Percentiles rank a stretch among this genome's conserved stretches.
phyloP scores from a whole-genome alignment of 306 rosid species.

The Rosa lucieae region DNA sequence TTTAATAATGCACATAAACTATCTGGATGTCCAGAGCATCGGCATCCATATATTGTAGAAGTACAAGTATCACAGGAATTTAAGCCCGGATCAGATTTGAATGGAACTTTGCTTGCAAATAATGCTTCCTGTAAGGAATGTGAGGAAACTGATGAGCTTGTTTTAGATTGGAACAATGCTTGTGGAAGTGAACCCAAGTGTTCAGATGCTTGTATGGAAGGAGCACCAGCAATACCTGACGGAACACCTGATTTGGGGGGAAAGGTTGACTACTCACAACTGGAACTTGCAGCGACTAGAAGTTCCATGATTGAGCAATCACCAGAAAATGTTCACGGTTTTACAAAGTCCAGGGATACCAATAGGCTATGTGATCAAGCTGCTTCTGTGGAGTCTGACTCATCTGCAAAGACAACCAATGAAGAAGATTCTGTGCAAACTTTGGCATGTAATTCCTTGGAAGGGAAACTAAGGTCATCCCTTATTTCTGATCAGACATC shows the following conservation, averaged over 20 bases:
- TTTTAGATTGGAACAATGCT: conserved; percentile 23
- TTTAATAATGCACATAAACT: background rate
- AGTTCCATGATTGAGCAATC: conserved; percentile 27
- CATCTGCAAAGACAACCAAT: conserved; percentile 28
- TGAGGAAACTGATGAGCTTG: conserved; percentile 29
- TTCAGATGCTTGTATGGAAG: conserved; percentile 27
- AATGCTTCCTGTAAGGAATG: conserved; percentile 33
- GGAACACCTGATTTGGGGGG: conserved; percentile 32
- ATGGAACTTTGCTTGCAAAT: conserved; percentile 30
- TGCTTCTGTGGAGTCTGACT: conserved; percentile 22
- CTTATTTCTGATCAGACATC: conserved; percentile 26
- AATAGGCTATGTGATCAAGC: conserved; percentile 18
- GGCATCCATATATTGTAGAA: conserved; percentile 8
- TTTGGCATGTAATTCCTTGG: conserved; percentile 30
- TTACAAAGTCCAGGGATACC: conserved; percentile 16
- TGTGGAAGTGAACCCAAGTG: conserved; percentile 21
- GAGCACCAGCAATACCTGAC: conserved; percentile 21
- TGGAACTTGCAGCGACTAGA: conserved; percentile 25
- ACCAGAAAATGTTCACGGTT: conserved; percentile 24
- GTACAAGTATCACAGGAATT: conserved; percentile 25
- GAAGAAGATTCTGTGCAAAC: conserved; percentile 22
- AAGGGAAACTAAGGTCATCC: conserved; percentile 27
- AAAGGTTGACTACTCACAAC: conserved; percentile 21
- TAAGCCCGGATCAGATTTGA: conserved; percentile 23
- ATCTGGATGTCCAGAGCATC: background rate